Evolutionary conservation across 352 stramenopile species (phyloP).

Genomic region (Phytophthora cryptogea): DNA sequence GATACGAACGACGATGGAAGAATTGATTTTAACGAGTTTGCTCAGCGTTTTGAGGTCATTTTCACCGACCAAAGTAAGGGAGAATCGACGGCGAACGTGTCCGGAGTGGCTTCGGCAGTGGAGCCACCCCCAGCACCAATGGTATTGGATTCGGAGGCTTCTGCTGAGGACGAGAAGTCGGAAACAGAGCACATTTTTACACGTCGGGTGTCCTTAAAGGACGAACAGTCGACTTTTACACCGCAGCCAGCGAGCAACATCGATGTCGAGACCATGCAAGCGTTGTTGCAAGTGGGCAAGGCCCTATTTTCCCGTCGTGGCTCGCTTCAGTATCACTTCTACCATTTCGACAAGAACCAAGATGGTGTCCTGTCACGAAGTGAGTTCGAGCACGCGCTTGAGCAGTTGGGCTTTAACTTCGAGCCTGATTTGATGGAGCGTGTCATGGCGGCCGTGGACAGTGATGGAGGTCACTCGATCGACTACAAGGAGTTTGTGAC

Average conservation of each 20-base stretch:
- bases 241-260: constrained; percentile 60
- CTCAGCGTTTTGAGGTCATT: constrained; percentile 91
- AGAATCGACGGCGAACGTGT: constrained; percentile 20
- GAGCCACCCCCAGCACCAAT: constrained; percentile 28
- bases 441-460: constrained; percentile 89
- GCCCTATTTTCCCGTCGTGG: constrained; percentile 74
- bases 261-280: constrained; percentile 83
- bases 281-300: constrained; percentile 77
- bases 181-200: constrained; percentile 40
- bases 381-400: constrained; percentile 78
- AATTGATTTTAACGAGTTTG: constrained; percentile 93
- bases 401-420: constrained; percentile 73
- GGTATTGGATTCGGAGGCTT: constrained; percentile 15
- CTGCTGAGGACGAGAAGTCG: constrained; percentile 15
- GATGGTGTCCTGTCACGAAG: constrained; percentile 80
- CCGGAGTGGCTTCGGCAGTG: constrained; percentile 2
- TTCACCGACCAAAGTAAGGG: constrained; percentile 76
- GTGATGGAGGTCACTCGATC: constrained; percentile 87
- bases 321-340: constrained; percentile 84
- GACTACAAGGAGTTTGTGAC: constrained; percentile 94
- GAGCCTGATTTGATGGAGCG: constrained; percentile 55
- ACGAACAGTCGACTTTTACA: constrained; percentile 69
- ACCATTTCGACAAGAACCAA: constrained; percentile 83
- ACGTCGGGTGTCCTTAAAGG: constrained; percentile 58
- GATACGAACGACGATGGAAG: constrained; percentile 92